These are phyloP conservation scores for Bisporella sp. DNA, from an alignment of 2,329 filamentous ascomycete species.

Conservation along the genomic window DNA sequence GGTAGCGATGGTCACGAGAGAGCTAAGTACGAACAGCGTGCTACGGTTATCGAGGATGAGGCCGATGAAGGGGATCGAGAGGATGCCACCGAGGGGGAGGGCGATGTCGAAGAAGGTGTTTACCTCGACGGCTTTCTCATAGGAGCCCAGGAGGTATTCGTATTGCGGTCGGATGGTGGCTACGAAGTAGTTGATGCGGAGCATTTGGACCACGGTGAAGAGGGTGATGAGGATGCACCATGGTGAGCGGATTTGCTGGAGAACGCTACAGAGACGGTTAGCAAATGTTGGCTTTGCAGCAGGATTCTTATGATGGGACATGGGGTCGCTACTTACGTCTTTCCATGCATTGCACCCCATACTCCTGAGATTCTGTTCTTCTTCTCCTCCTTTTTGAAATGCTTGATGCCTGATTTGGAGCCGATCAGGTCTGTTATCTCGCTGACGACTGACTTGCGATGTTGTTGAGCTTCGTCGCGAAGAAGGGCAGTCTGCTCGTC, in stretches of 20 bases:
- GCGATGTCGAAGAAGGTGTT: slow-evolving; percentile 86
- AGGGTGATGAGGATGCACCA: slow-evolving; percentile 83
- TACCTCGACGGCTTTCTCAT: slow-evolving; percentile 55
- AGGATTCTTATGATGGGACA: no score
- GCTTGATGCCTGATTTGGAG: slow-evolving; percentile 52
- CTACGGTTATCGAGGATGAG: slow-evolving; percentile 68
- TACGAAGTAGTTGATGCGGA: slow-evolving; percentile 87
- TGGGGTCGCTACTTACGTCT: slow-evolving; percentile 24
- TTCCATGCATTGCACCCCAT: slow-evolving; percentile 78
- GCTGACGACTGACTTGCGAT: slow-evolving; percentile 34
- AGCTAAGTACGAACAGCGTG: slow-evolving; percentile 62
- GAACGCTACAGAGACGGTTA: slow-evolving; percentile 35
- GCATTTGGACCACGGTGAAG: slow-evolving; percentile 70
- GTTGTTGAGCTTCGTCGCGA: slow-evolving; percentile 41
- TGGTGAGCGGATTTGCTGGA: slow-evolving; percentile 66
- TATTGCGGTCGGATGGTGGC: slow-evolving; percentile 82
- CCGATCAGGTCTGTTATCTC: slow-evolving; percentile 72
- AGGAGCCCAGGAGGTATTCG: slow-evolving; percentile 61
- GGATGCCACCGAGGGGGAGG: slow-evolving; percentile 72
- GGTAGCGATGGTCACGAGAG: slow-evolving; percentile 66
- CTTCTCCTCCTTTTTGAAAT: slow-evolving; percentile 59
- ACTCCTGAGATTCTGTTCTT: slow-evolving; percentile 64
- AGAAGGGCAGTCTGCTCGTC: slow-evolving; percentile 37
- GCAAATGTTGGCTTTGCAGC: no score
- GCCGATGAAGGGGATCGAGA: slow-evolving; percentile 85